A percentile compares a stretch with the other conserved stretches of the same genome.
These are phyloP conservation scores for Penicillium sp. DNA, from an alignment of 2,329 filamentous ascomycete genomes.

Conservation along the genomic window DNA sequence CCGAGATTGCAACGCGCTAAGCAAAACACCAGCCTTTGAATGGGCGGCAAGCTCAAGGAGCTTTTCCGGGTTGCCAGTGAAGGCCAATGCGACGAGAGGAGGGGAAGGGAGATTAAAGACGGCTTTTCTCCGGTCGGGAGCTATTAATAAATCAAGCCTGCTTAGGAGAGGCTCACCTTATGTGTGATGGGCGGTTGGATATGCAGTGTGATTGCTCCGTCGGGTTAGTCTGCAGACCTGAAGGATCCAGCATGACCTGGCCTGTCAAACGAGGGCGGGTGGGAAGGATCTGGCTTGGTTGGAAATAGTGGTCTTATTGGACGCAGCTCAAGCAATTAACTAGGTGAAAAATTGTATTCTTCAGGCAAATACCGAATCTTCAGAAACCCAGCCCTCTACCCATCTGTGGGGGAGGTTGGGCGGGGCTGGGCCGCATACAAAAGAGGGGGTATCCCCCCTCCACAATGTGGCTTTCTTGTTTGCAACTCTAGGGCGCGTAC, in stretches of 20 bases:
- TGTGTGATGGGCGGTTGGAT: slow-evolving; percentile 28
- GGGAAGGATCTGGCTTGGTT: slow-evolving; percentile 3
- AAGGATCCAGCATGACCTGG: slow-evolving; percentile 12
- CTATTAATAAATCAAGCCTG: slow-evolving; percentile 29
- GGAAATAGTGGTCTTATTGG: slow-evolving; percentile 15
- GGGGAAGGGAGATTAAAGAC: background rate
- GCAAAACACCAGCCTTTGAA: slow-evolving; percentile 30
- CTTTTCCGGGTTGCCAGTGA: slow-evolving; percentile 1
- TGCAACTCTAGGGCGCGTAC: slow-evolving; percentile 9
- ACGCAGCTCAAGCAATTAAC: slow-evolving; percentile 5
- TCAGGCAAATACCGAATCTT: slow-evolving; percentile 3
- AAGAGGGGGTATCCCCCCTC: slow-evolving; percentile 3
- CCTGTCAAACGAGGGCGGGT: slow-evolving; percentile 5
- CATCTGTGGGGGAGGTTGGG: background rate
- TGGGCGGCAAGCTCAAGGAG: slow-evolving; percentile 24
- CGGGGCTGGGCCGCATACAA: slow-evolving; percentile 9
- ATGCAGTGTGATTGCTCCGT: slow-evolving; percentile 24
- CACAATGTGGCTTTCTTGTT: slow-evolving; percentile 9
- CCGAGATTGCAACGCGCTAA: slow-evolving; percentile 30
- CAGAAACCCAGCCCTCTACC: background rate
- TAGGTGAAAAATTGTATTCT: slow-evolving; percentile 8
- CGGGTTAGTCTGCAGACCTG: slow-evolving; percentile 32
- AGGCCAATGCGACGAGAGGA: slow-evolving; percentile 7
- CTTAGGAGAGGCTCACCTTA: slow-evolving; percentile 14
- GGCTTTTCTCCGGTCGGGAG: slow-evolving; percentile 19